Percentiles rank a stretch among this genome's conserved stretches.
Conservation (phyloP, 1,284 basidiomycete genomes). For the Heterobasidion irregulare region DNA sequence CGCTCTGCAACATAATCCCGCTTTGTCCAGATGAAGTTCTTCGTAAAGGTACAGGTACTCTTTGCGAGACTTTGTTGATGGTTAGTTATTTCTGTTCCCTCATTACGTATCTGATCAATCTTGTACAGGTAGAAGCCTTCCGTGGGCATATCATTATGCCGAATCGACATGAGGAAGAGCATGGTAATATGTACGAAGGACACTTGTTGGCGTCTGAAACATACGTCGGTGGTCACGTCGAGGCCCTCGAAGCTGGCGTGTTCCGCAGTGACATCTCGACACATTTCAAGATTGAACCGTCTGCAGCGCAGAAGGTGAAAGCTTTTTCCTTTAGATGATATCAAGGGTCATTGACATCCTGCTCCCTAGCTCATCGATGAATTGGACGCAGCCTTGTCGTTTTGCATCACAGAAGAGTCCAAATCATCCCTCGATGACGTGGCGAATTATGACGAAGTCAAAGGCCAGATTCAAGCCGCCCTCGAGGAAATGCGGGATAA, state of each 20-base stretch:
- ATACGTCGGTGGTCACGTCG: constrained; percentile 98
- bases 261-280: constrained; percentile 95
- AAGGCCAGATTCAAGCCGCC: constrained; percentile 66
- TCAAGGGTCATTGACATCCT: constrained; percentile 3
- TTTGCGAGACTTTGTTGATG: constrained; percentile 98
- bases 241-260: constrained; percentile 96
- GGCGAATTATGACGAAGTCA: constrained; percentile 95
- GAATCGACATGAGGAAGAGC: constrained; percentile 90
- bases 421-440: constrained; percentile 76
- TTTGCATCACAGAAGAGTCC: constrained; percentile 88
- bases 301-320: constrained; percentile 76
- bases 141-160: constrained; percentile 94
- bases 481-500: constrained; percentile 91
- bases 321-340: constrained; percentile 1
- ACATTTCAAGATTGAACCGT: constrained; percentile 92
- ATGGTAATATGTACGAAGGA: constrained; percentile 92
- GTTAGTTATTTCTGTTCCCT: constrained; percentile 34
- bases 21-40: constrained; percentile 95
- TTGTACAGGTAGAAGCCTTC: constrained; percentile 87
- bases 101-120: background rate
- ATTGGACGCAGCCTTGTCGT: constrained; percentile 85
- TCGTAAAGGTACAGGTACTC: constrained; percentile 91
- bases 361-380: constrained; percentile 79
- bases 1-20: constrained; percentile 98
- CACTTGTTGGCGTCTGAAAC: constrained; percentile 96